These are phyloP conservation scores for Paecilomyces dactylethromorphus DNA, from an alignment of 2,329 filamentous ascomycete species.

Conservation along the genomic window DNA sequence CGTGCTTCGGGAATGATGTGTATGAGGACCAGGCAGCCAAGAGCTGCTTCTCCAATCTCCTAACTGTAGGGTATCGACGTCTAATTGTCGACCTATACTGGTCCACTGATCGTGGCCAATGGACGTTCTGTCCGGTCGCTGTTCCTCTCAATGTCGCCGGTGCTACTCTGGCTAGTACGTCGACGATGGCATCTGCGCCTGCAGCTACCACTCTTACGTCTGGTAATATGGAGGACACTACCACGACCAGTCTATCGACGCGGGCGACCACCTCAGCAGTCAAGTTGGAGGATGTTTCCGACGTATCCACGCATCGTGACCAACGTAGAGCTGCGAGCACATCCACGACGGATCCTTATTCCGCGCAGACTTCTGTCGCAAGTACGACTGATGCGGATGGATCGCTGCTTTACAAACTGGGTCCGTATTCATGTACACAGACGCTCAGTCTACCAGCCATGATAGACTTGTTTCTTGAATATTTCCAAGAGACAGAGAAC, in stretches of 20 bases:
- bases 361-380: not conserved
- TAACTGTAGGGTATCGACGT: constrained; percentile 53
- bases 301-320: not conserved
- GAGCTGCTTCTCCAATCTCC: constrained; percentile 57
- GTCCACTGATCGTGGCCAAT: constrained; percentile 48
- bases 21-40: constrained; percentile 47
- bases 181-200: constrained; percentile 13
- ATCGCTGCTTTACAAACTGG: constrained; percentile 39
- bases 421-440: constrained; percentile 51
- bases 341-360: not conserved
- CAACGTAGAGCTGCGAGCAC: no score
- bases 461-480: constrained; percentile 45
- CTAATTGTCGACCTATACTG: constrained; percentile 59
- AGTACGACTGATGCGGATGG: constrained; percentile 12
- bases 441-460: constrained; percentile 47
- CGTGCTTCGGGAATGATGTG: constrained; percentile 51
- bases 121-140: constrained; percentile 57
- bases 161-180: constrained; percentile 15
- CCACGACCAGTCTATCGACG: not conserved
- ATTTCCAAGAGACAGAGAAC: constrained; percentile 47
- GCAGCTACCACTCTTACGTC: constrained; percentile 18
- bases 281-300: not conserved
- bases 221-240: constrained; percentile 1
- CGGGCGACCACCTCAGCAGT: not conserved
- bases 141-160: constrained; percentile 32